Evolutionary conservation across 225 moss, liverwort and hornwort species (phyloP).

Genomic region (Physcomitrium patens): DNA sequence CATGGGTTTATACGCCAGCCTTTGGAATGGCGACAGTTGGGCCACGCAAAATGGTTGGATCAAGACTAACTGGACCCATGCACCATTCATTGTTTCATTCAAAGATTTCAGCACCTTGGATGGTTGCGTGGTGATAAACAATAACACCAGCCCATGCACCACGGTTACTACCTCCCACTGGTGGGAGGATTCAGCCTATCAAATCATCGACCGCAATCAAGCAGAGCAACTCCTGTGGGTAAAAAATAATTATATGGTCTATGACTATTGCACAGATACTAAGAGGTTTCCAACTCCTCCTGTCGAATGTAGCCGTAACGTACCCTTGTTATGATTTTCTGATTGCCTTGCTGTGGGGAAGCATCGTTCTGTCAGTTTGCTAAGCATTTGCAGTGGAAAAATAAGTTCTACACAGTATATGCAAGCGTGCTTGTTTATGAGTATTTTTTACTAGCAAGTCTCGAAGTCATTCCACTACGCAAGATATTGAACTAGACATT

Average conservation of each 20-base stretch:
- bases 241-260: conserved; percentile 45
- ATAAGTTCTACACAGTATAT: too few relatives aligned
- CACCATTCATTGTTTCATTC: conserved; percentile 52
- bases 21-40: conserved; percentile 68
- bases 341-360: too few relatives aligned
- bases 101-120: conserved; percentile 45
- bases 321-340: conserved; percentile 13
- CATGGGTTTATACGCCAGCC: conserved; percentile 58
- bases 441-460: too few relatives aligned
- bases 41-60: conserved; percentile 58
- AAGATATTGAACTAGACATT: too few relatives aligned
- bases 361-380: background rate
- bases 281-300: conserved; percentile 39
- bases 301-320: conserved; percentile 47
- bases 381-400: background rate
- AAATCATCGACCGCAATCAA: conserved; percentile 32
- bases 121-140: conserved; percentile 42
- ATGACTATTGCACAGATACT: conserved; percentile 65
- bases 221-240: conserved; percentile 53
- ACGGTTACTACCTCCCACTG: conserved; percentile 34
- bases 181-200: conserved; percentile 46
- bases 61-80: conserved; percentile 52
- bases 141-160: conserved; percentile 39
- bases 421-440: too few relatives aligned
- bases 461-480: too few relatives aligned